phyloP scores from a whole-genome alignment of 306 rosid genomes.

The Biancaea sappan region DNA sequence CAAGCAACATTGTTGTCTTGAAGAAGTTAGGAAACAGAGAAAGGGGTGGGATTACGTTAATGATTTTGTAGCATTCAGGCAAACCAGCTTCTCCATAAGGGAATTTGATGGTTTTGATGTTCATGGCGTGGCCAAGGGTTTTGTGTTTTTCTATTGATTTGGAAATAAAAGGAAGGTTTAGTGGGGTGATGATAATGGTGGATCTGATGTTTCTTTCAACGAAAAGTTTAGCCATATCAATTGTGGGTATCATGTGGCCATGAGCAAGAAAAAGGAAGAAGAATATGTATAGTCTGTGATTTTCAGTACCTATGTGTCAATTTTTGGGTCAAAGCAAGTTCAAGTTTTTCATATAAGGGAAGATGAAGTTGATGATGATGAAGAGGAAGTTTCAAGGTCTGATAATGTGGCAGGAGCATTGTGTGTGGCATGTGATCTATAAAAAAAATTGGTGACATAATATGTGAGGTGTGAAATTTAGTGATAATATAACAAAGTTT shows the following conservation, averaged over 20 bases:
- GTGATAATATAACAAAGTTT: too few species aligned
- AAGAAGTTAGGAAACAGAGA: conserved; percentile 9
- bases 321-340: background rate
- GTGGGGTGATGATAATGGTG: conserved; percentile 43
- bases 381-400: too few species aligned
- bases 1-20: conserved; percentile 19
- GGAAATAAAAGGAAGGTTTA: conserved; percentile 25
- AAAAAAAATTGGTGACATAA: too few species aligned
- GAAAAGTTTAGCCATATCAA: conserved; percentile 46
- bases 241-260: conserved; percentile 45
- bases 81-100: conserved; percentile 39
- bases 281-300: conserved; percentile 28
- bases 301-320: background rate
- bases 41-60: background rate
- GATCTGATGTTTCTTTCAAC: conserved; percentile 27
- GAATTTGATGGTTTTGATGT: conserved; percentile 10
- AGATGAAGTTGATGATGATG: too few species aligned
- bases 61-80: conserved; percentile 41
- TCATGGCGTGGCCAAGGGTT: background rate
- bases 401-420: too few species aligned
- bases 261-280: conserved; percentile 44
- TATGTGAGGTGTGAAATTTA: too few species aligned
- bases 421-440: too few species aligned
- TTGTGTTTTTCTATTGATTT: background rate
- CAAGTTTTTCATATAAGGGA: background rate